Base-by-base conservation (phyloP, 139 green algal genomes). In the Picochlorum sp. region DNA sequence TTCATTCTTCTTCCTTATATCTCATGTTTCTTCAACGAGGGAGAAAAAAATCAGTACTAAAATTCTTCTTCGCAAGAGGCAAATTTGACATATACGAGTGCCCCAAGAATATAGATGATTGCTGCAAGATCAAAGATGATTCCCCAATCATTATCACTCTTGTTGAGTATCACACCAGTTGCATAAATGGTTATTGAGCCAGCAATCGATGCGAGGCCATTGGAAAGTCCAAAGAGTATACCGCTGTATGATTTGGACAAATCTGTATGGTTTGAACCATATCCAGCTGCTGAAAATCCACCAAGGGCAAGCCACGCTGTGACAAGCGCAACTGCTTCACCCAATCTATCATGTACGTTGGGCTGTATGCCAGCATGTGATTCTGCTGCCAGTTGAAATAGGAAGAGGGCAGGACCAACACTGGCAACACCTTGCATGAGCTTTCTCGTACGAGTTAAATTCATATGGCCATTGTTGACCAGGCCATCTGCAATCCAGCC, bases 211-310 rank as follows among this genome's bases (percentile, higher is more conserved):
- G 76, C 77, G 1, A 78, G 54, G 0, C 83, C 86, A 62, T 95
- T 95, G 23, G 81, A 87, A 20, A 90, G 76, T 49, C 87, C 87
- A 69, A 90, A 92, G 14, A 93, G 63, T 38, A 87, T 76, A n/a
- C 73, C 70, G 2, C 79, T 80, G 60, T 85, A 86, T 23, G 70
- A 65, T 6, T 69, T 73, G 16, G 71, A 67, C 16, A 95, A 85
- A 73, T 95, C 87, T 71, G 90, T 83, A 66, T 94, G 87, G 57
- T 90, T 94, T 61, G 61, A 73, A 24, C 81, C 87, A 58, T 91
- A 90, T 11, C 87, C 87, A 4, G 77, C 82, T 4, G 68, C 62
- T 38, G 61, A 70, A 45, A 75, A 69, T 28, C 83, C 83, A 8
- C 81, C 71, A 4, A 88, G 50, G 26, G 73, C 73, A 32, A 91